phyloP scores from a whole-genome alignment of 139 green algal genomes.

The Micractinium conductrix region DNA sequence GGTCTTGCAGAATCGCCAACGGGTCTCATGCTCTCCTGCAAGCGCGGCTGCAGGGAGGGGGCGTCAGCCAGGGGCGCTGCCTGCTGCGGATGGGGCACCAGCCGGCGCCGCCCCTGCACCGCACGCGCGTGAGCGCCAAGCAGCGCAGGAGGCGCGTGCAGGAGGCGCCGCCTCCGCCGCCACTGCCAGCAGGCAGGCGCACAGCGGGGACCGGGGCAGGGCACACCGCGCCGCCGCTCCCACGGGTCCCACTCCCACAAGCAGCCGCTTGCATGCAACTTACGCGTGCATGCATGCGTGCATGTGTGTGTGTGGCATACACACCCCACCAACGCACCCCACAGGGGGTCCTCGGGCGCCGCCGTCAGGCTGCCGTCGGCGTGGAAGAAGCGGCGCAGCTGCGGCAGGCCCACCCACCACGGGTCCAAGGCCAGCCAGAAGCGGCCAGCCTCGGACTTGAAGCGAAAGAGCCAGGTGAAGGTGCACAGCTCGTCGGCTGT shows the following conservation, averaged over 20 bases:
- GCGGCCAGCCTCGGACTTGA: neutral
- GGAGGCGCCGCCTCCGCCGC: too few relatives aligned
- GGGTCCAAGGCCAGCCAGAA: neutral
- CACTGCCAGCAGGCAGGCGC: neutral
- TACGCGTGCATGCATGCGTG: too few relatives aligned
- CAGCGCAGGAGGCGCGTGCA: neutral
- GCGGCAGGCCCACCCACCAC: neutral
- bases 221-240: too few relatives aligned
- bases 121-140: too few relatives aligned
- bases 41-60: neutral
- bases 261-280: too few relatives aligned
- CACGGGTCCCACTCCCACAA: too few relatives aligned
- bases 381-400: slow-evolving; percentile 5
- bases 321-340: slow-evolving; percentile 3
- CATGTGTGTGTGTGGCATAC: too few relatives aligned
- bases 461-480: slow-evolving; percentile 13
- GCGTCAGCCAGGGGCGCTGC: neutral
- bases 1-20: slow-evolving; percentile 9
- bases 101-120: too few relatives aligned
- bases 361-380: neutral
- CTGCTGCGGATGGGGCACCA: neutral
- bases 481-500: slow-evolving; percentile 13
- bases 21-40: slow-evolving; percentile 11
- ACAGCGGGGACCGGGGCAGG: too few relatives aligned
- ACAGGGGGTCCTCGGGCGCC: neutral